Evolutionary conservation across 441 rosid genomes (phyloP).

Genomic region (Pelargonium cotyledonis): DNA sequence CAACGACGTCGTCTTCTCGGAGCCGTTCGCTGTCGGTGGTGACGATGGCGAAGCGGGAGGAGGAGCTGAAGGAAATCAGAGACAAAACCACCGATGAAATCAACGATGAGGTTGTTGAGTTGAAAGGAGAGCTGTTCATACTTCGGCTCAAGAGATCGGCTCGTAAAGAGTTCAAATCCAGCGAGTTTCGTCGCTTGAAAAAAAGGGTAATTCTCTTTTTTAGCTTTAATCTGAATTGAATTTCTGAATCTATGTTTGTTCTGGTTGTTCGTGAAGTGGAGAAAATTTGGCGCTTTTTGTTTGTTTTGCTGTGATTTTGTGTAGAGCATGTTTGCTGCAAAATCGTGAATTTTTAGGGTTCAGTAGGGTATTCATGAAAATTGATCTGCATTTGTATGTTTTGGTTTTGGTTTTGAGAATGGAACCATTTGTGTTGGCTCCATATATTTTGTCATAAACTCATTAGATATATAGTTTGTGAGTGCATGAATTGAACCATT

Average conservation of each 20-base stretch:
- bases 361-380: too few relatives aligned
- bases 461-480: background rate
- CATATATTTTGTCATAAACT: background rate
- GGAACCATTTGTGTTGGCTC: background rate
- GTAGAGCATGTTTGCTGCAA: too few relatives aligned
- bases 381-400: too few relatives aligned
- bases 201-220: slow-evolving; percentile 45
- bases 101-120: slow-evolving; percentile 74
- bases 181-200: slow-evolving; percentile 85
- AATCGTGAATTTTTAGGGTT: too few relatives aligned
- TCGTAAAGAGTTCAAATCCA: slow-evolving; percentile 81
- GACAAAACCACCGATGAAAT: slow-evolving; percentile 60
- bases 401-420: too few relatives aligned
- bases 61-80: slow-evolving; percentile 72
- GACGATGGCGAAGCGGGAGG: slow-evolving; percentile 79
- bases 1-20: slow-evolving; percentile 22
- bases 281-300: background rate
- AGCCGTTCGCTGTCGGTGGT: slow-evolving; percentile 34
- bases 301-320: background rate
- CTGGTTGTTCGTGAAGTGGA: background rate
- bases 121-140: slow-evolving; percentile 90
- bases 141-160: slow-evolving; percentile 78
- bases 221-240: background rate
- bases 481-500: background rate
- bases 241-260: slow-evolving; percentile 4